These are phyloP conservation scores for Myochromella boudieri DNA, from an alignment of 768 basidiomycete species.

Conservation along the genomic window DNA sequence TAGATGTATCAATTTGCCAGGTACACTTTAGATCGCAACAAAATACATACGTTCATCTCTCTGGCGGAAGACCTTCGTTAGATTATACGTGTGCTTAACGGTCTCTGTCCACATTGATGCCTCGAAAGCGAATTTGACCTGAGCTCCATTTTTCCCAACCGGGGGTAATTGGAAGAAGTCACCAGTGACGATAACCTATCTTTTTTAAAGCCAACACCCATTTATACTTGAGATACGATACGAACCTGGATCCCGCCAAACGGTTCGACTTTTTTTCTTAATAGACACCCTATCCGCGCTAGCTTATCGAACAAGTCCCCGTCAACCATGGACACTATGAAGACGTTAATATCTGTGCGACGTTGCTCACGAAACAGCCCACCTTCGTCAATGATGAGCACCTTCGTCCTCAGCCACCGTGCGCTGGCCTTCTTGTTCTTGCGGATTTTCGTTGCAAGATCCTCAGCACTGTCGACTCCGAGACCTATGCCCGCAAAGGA, in stretches of 20 bases:
- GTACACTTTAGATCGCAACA: not conserved
- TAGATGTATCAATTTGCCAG: not conserved
- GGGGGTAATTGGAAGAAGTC: constrained; percentile 99
- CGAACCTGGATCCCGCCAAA: constrained; percentile 93
- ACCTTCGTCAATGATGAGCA: constrained; percentile 86
- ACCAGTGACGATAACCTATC: constrained; percentile 85
- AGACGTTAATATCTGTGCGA: not conserved
- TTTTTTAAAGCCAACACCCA: not conserved
- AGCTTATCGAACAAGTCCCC: constrained; percentile 93
- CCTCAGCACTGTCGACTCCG: constrained; percentile 62
- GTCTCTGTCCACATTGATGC: constrained; percentile 73
- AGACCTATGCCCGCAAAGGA: constrained; percentile 95
- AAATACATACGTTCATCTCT: constrained; percentile 73
- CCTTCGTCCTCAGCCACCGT: constrained; percentile 84
- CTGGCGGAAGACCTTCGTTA: constrained; percentile 95
- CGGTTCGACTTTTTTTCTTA: constrained; percentile 65
- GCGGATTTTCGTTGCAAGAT: constrained; percentile 62
- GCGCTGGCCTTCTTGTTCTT: constrained; percentile 83
- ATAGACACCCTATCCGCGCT: constrained; percentile 58
- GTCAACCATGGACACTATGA: constrained; percentile 96
- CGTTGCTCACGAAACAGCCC: constrained; percentile 7
- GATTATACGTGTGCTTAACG: constrained; percentile 82
- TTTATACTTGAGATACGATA: not conserved
- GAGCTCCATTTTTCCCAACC: constrained; percentile 59
- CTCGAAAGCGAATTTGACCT: constrained; percentile 90